A percentile compares a stretch with the other conserved stretches of the same genome.
Conservation (phyloP, 129 eudicot genomes). For the Dittrichia graveolens region DNA sequence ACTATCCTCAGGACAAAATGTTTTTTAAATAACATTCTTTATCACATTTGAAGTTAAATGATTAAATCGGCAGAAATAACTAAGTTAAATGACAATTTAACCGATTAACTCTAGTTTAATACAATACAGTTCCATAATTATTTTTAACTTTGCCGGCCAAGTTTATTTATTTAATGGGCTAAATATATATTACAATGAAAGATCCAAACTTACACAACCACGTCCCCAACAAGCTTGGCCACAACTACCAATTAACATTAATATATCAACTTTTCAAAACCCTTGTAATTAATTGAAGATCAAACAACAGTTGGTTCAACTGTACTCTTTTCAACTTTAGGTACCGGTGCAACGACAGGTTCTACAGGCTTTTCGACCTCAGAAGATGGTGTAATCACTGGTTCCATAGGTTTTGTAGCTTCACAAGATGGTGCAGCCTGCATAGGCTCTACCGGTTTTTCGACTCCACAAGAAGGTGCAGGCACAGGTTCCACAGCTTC, state of each 20-base stretch:
- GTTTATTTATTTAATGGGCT: conserved; percentile 34
- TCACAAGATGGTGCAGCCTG: conserved; percentile 15
- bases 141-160: too few relatives aligned
- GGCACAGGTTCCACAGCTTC: conserved; percentile 20
- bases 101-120: too few relatives aligned
- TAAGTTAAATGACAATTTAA: too few relatives aligned
- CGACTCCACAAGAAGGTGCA: conserved; percentile 26
- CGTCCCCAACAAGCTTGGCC: conserved; percentile 25
- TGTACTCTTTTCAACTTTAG: conserved; percentile 21
- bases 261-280: background rate
- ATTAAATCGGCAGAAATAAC: too few relatives aligned
- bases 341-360: conserved; percentile 21
- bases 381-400: conserved; percentile 22
- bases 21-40: too few relatives aligned
- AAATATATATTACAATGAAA: conserved; percentile 30
- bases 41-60: too few relatives aligned
- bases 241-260: background rate
- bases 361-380: conserved; percentile 33
- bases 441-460: conserved; percentile 21
- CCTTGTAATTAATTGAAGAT: conserved; percentile 18
- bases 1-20: too few relatives aligned
- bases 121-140: too few relatives aligned
- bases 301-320: conserved; percentile 30
- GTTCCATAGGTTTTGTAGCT: conserved; percentile 1
- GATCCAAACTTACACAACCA: conserved; percentile 31